Base-by-base conservation (phyloP, 129 eudicot species). In the Dittrichia graveolens region DNA sequence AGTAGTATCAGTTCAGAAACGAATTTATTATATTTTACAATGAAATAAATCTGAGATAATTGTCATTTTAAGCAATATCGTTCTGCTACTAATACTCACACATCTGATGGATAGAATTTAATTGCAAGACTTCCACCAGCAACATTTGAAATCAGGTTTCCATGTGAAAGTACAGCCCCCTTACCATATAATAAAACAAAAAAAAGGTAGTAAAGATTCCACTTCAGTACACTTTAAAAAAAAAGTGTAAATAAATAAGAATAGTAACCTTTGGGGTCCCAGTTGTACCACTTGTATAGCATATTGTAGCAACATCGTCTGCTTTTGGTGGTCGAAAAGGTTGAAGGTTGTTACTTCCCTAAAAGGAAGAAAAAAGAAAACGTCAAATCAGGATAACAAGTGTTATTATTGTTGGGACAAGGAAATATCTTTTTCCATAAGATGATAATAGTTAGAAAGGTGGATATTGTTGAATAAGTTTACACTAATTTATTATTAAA, bases 211-310 rank as follows among this genome's bases (percentile, higher is more conserved):
- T 67, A 57, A 59, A 34, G 11, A 53, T 55, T 44, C n/a, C 10
- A n/a, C 38, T 74, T 74, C 5, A 5, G 47, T 57, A 41, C 50
- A 56, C 40, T 39, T 69, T 4, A 53, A 31, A 13, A 4, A 76
- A 39, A 8, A 67, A 67, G 16, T 37, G 19, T 5, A 49, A 58
- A 11, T 39, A 10, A 12, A 66, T 43, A 48, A 78, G 24, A 60
- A 46, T 50, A 48, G 49, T 66, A 64, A 92, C 98, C 96, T 92
- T 92, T 34, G 98, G 98, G 54, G 91, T 89, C 69, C 98, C 98
- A 61, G 98, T 92, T 44, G 98, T 92, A 70, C 98, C 98, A 78
- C 98, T 92, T 47, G 98, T 92, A 71, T 92, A 92, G 80, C 95
- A 87, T 73, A 92, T 89, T 14, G 98, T 92, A 41, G 96, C 95